phyloP scores from a whole-genome alignment of 1,284 basidiomycete genomes.

The Blastosporella zonata region DNA sequence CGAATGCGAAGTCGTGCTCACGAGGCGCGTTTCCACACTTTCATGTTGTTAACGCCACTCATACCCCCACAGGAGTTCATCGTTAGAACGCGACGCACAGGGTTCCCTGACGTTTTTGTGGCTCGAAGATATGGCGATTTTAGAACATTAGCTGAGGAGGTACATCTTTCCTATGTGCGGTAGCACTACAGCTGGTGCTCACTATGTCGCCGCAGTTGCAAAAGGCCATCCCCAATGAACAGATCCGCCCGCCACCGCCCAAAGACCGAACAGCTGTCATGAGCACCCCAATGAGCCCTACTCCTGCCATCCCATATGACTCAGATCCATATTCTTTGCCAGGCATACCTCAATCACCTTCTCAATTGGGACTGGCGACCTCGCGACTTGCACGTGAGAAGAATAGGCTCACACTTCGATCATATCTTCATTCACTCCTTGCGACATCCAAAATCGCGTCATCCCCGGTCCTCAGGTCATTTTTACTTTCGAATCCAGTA shows the following conservation, averaged over 20 bases:
- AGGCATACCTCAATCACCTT: conserved; percentile 14
- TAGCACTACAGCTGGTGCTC: background rate
- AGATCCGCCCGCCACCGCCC: conserved; percentile 75
- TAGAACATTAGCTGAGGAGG: conserved; percentile 80
- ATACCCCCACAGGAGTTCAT: conserved; percentile 78
- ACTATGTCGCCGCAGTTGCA: conserved; percentile 54
- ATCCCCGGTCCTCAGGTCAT: conserved; percentile 83
- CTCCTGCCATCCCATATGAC: conserved; percentile 21
- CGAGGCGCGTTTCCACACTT: conserved; percentile 52
- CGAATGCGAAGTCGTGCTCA: conserved; percentile 81
- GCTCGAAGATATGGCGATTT: conserved; percentile 96
- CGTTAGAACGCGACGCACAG: conserved; percentile 79
- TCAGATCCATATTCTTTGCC: conserved; percentile 3
- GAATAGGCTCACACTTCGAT: conserved; percentile 92
- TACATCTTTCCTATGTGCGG: conserved; percentile 31
- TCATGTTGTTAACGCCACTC: conserved; percentile 2
- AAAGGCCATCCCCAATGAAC: conserved; percentile 77
- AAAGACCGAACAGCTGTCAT: conserved; percentile 79
- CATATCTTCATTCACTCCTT: conserved; percentile 85
- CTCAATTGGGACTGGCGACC: conserved; percentile 19
- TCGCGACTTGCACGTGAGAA: conserved; percentile 83
- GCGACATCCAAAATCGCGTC: conserved; percentile 74
- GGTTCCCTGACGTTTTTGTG: conserved; percentile 79
- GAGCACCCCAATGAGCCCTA: conserved; percentile 38
- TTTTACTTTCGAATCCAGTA: conserved; percentile 81